Evolutionary conservation across 352 stramenopile genomes (phyloP).

Genomic region (Phytopythium aichiense): DNA sequence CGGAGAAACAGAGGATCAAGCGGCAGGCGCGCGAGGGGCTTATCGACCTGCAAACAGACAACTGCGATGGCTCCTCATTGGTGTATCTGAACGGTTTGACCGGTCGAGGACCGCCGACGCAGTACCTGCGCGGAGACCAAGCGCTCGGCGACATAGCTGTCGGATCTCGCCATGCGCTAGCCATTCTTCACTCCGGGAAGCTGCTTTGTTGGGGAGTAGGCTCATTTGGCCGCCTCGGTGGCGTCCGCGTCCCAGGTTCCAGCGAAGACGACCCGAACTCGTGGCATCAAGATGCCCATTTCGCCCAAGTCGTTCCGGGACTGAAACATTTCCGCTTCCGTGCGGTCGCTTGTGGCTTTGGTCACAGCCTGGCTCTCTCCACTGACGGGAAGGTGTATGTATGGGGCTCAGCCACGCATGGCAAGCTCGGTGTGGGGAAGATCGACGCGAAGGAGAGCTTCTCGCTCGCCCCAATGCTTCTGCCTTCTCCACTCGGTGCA

Average conservation of each 20-base stretch:
- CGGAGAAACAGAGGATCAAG: slow-evolving; percentile 51
- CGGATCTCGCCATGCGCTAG: slow-evolving; percentile 63
- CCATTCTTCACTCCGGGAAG: slow-evolving; percentile 59
- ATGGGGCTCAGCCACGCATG: slow-evolving; percentile 68
- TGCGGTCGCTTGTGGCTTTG: slow-evolving; percentile 53
- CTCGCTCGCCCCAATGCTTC: slow-evolving; percentile 43
- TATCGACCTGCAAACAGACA: not conserved
- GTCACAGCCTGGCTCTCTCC: slow-evolving; percentile 65
- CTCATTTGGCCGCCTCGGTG: slow-evolving; percentile 59
- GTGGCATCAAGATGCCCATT: slow-evolving; percentile 55
- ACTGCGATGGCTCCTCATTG: slow-evolving; percentile 5
- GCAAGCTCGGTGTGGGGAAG: slow-evolving; percentile 61
- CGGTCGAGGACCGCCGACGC: slow-evolving; percentile 31
- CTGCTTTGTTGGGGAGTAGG: slow-evolving; percentile 71
- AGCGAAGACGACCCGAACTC: slow-evolving; percentile 27
- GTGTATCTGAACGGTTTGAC: slow-evolving; percentile 56
- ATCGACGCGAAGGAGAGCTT: slow-evolving; percentile 56
- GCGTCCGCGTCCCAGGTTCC: slow-evolving; percentile 6
- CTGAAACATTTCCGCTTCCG: slow-evolving; percentile 48
- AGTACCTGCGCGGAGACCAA: slow-evolving; percentile 46
- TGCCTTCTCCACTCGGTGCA: slow-evolving; percentile 25
- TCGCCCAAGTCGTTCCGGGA: slow-evolving; percentile 38
- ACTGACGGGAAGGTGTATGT: slow-evolving; percentile 61
- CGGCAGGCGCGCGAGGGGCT: slow-evolving; percentile 51
- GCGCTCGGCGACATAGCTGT: slow-evolving; percentile 55